Percentiles rank a stretch among this genome's conserved stretches.
These are phyloP conservation scores for Hordeum pubiflorum DNA, from an alignment of 202 grass and related monocot species.

Conservation along the genomic window DNA sequence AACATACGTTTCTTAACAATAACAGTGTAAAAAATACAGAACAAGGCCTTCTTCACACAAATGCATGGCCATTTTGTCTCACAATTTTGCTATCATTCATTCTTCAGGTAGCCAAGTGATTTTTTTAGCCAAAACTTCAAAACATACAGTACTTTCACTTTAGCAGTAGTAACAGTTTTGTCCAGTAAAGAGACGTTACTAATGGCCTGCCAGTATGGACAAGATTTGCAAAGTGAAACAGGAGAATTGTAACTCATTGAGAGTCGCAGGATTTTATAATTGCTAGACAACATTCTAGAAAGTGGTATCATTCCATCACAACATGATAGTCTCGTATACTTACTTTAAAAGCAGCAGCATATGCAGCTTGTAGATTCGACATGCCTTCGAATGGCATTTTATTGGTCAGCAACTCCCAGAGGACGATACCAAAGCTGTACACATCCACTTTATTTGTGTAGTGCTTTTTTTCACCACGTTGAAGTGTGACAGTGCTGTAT, in stretches of 20 bases:
- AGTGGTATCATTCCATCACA: not conserved
- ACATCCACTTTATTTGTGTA: constrained; percentile 99
- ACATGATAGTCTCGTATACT: not conserved
- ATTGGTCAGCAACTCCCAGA: constrained; percentile 95
- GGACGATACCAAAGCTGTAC: constrained; percentile 97
- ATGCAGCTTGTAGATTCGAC: constrained; percentile 97
- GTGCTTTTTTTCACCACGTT: constrained; percentile 94
- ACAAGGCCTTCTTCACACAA: not conserved
- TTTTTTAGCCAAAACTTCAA: not conserved
- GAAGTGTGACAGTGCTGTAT: constrained; percentile 95
- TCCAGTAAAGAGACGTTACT: constrained; percentile 17
- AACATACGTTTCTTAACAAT: not conserved
- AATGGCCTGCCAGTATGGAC: not conserved
- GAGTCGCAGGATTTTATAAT: not conserved
- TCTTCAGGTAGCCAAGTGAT: not conserved
- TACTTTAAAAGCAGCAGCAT: constrained; percentile 99
- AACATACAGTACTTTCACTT: not conserved
- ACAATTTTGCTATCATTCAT: not conserved
- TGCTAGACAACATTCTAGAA: not conserved
- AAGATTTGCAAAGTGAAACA: constrained; percentile 1
- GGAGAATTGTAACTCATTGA: not conserved
- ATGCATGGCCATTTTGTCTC: not conserved
- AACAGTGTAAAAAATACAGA: not conserved
- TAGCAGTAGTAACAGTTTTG: constrained; percentile 10
- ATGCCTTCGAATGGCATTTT: constrained; percentile 99